Conservation (phyloP, 768 basidiomycete species). For the Holtermanniella nyarrowii region DNA sequence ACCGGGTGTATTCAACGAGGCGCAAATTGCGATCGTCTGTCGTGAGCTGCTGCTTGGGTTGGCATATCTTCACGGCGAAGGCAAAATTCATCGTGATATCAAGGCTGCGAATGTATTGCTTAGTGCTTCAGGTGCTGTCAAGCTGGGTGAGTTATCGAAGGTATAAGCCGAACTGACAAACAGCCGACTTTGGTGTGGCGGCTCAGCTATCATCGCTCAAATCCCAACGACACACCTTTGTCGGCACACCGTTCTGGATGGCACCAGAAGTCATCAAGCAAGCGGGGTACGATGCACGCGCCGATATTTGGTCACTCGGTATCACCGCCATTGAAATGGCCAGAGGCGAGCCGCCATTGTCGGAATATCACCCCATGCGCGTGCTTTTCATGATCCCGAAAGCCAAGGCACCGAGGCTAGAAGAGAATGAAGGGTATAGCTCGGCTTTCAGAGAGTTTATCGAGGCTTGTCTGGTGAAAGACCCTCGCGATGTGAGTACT, state of each 20-base stretch:
- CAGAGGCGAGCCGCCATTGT: slow-evolving; percentile 88
- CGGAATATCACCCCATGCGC: slow-evolving; percentile 97
- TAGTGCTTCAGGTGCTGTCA: slow-evolving; percentile 82
- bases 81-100: slow-evolving; percentile 97
- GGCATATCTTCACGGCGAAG: slow-evolving; percentile 89
- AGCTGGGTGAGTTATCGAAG: slow-evolving; percentile 48
- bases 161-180: neutral
- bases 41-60: slow-evolving; percentile 86
- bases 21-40: slow-evolving; percentile 88
- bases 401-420: slow-evolving; percentile 81
- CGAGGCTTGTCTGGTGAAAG: slow-evolving; percentile 79
- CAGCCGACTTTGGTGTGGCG: slow-evolving; percentile 94
- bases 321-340: slow-evolving; percentile 99
- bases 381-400: slow-evolving; percentile 97
- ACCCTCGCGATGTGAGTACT: slow-evolving; percentile 58
- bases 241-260: slow-evolving; percentile 48
- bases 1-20: slow-evolving; percentile 78
- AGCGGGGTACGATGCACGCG: slow-evolving; percentile 89
- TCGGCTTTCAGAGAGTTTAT: slow-evolving; percentile 89
- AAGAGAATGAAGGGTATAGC: slow-evolving; percentile 61
- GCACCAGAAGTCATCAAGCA: slow-evolving; percentile 97
- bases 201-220: slow-evolving; percentile 75
- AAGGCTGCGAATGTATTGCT: slow-evolving; percentile 94
- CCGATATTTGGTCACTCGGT: slow-evolving; percentile 95
- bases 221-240: slow-evolving; percentile 90